phyloP scores from a whole-genome alignment of 805 yeast species.

The Wickerhamiella cacticola region DNA sequence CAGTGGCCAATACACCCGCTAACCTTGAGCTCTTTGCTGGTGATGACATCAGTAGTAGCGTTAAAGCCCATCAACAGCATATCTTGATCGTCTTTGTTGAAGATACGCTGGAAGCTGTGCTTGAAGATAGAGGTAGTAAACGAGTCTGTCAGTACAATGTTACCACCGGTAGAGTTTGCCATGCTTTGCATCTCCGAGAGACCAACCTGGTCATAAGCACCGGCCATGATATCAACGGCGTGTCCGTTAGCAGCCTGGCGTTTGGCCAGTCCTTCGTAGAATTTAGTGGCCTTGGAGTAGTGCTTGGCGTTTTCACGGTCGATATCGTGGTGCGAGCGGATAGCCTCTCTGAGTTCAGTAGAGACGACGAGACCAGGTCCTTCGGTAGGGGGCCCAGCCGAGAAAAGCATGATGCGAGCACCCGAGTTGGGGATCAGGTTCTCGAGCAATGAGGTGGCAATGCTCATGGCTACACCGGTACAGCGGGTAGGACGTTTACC shows the following conservation, averaged over 20 bases:
- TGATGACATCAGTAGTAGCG: constrained; percentile 76
- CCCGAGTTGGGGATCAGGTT: constrained; percentile 76
- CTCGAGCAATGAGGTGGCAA: constrained; percentile 73
- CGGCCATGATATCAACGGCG: constrained; percentile 81
- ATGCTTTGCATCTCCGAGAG: constrained; percentile 84
- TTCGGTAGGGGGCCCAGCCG: constrained; percentile 92
- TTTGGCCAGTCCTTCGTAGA: constrained; percentile 60
- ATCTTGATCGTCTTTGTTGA: constrained; percentile 78
- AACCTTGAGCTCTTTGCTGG: constrained; percentile 75
- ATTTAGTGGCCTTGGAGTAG: constrained; percentile 73
- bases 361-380: constrained; percentile 93
- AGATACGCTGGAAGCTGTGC: constrained; percentile 78
- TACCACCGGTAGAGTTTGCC: constrained; percentile 82
- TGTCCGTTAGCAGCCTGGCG: constrained; percentile 64
- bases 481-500: constrained; percentile 74
- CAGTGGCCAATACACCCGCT: constrained; percentile 94
- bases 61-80: constrained; percentile 81
- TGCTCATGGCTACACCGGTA: constrained; percentile 82
- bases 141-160: constrained; percentile 75
- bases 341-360: constrained; percentile 83
- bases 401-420: constrained; percentile 76
- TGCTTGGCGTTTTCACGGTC: constrained; percentile 85
- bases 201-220: constrained; percentile 94
- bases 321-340: constrained; percentile 93
- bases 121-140: constrained; percentile 91